Base-by-base conservation (phyloP, 208 protist genomes). In the Crithidia bombi region DNA sequence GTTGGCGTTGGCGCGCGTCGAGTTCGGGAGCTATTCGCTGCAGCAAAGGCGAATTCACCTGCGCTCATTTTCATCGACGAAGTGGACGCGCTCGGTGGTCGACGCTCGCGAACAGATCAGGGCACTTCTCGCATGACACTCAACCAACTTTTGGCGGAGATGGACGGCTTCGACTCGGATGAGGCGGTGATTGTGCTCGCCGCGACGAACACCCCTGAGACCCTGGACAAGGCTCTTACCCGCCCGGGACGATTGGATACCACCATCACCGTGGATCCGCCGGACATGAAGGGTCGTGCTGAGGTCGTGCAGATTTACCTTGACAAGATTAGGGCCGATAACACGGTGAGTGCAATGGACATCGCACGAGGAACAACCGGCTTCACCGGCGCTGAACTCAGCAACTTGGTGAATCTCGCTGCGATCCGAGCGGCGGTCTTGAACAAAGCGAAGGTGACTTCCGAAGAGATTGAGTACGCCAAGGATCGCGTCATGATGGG, bases 31-130 rank as follows among this genome's bases (percentile, higher is more conserved):
- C 81, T 99, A 23, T 99, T 99, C 75, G 89, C 83, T 0, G 86
- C 90, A 17, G 98, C 98, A 17, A 98, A 98, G 82, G 78, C 86
- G n/a, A 65, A 92, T 44, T 64, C 92, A 19, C 98, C 98, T 33
- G 96, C 96, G 50, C 94, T 99, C 58, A 98, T 99, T 49, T 99
- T 99, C 75, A 99, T 99, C 47, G 98, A 99, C 86, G 98, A 99
- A 79, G 98, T 99, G 64, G 98, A 99, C 78, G 95, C 97, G 0
- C 81, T 99, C 11, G 98, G 96, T 15, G 87, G 85, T 21, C 89
- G 82, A 44, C 85, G 96, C 59, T 85, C 81, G 38, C 50, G 80
- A 32, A 68, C 46, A 21, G 91, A 96, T 68, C 82, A 90, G 56
- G 63, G 79, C 10, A 83, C 89, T 51, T 92, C 87, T 5, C 86